A percentile compares a stretch with the other conserved stretches of the same genome.
phyloP scores from a whole-genome alignment of 805 yeast species.

The Cyberlindnera amylophila region DNA sequence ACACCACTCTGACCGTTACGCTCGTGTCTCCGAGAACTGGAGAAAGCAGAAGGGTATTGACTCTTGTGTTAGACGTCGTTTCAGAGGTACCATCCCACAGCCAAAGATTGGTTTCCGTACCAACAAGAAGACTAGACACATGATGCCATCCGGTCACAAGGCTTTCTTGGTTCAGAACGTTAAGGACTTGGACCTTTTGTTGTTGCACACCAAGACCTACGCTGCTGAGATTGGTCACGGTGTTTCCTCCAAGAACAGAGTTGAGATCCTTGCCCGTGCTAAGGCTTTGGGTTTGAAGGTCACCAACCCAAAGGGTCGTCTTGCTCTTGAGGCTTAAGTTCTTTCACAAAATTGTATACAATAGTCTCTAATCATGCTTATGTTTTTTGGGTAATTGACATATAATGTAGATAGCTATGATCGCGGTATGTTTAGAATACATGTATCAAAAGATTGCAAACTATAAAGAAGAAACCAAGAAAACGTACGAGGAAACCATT shows the following conservation, averaged over 20 bases:
- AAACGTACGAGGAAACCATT: background rate
- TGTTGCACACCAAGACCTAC: constrained; percentile 96
- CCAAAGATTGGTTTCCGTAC: constrained; percentile 99
- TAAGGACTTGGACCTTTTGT: constrained; percentile 89
- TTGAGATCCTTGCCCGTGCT: constrained; percentile 92
- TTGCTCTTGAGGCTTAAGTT: constrained; percentile 90
- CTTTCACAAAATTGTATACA: constrained; percentile 21
- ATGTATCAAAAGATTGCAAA: background rate
- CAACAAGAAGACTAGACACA: constrained; percentile 96
- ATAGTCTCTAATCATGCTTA: constrained; percentile 24
- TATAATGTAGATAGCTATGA: constrained; percentile 3
- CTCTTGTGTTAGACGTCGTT: constrained; percentile 99
- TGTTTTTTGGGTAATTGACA: constrained; percentile 17
- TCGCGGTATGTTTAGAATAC: background rate
- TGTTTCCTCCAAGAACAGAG: constrained; percentile 98
- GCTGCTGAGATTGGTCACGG: constrained; percentile 99
- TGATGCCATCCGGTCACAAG: constrained; percentile 98
- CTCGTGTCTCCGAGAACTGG: constrained; percentile 98
- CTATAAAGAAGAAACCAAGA: background rate
- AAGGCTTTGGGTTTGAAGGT: constrained; percentile 98
- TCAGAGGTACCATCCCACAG: constrained; percentile 98
- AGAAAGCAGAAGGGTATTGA: constrained; percentile 99
- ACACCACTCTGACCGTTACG: constrained; percentile 99
- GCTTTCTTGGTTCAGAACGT: constrained; percentile 89
- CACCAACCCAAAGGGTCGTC: constrained; percentile 99